phyloP scores from a whole-genome alignment of 331 rosid species.

The Saraca asoca region DNA sequence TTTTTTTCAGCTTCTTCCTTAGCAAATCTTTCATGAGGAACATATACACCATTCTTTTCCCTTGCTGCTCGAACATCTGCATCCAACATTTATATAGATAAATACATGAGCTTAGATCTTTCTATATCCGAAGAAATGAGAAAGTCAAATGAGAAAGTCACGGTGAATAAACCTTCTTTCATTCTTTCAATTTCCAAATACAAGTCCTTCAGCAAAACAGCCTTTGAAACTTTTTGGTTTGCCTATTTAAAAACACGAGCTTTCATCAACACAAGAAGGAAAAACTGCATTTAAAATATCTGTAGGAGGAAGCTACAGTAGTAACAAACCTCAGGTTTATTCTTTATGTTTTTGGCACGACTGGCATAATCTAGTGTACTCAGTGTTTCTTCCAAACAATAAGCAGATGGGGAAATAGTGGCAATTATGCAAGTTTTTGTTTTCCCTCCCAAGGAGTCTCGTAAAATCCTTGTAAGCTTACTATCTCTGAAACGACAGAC shows the following conservation, averaged over 20 bases:
- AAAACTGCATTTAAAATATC: constrained; percentile 10
- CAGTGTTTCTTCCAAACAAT: constrained; percentile 84
- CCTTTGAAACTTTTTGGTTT: constrained; percentile 87
- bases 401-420: constrained; percentile 81
- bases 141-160: constrained; percentile 9
- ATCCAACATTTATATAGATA: constrained; percentile 26
- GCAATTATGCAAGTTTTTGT: constrained; percentile 96
- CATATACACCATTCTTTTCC: constrained; percentile 90
- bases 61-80: constrained; percentile 93
- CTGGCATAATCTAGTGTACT: constrained; percentile 93
- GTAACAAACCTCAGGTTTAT: constrained; percentile 85
- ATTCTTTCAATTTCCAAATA: constrained; percentile 81
- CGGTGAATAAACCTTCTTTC: constrained; percentile 73
- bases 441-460: constrained; percentile 96
- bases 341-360: constrained; percentile 89
- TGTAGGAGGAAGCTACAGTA: constrained; percentile 14
- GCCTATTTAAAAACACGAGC: constrained; percentile 53
- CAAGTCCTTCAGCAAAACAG: constrained; percentile 84
- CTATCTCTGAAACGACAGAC: constrained; percentile 70
- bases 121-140: constrained; percentile 26
- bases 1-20: constrained; percentile 93
- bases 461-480: constrained; percentile 84
- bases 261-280: constrained; percentile 9
- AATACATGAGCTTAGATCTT: constrained; percentile 25
- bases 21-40: constrained; percentile 83